These are phyloP conservation scores for Avena sativa DNA, from an alignment of 176 grass and related monocot genomes.

Conservation along the genomic window DNA sequence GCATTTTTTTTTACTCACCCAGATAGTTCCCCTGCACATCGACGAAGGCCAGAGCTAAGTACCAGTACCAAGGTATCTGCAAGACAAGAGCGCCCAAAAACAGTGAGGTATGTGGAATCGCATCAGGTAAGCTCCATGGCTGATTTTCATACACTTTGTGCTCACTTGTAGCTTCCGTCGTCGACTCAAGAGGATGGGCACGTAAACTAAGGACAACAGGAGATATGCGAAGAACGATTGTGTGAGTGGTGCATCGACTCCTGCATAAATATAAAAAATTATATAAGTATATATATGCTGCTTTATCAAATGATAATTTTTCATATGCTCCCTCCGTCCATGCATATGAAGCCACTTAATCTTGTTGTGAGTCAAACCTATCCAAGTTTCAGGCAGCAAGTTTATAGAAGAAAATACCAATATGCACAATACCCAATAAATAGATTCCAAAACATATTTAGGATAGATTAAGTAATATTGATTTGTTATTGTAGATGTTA, in stretches of 20 bases:
- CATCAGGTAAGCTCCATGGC: conserved; percentile 1
- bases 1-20: conserved; percentile 44
- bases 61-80: conserved; percentile 97
- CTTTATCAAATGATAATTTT: not conserved
- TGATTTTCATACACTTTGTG: not conserved
- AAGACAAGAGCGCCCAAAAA: conserved; percentile 24
- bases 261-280: conserved; percentile 40
- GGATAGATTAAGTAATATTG: too few relatives aligned
- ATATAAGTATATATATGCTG: not conserved
- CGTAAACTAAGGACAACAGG: conserved; percentile 63
- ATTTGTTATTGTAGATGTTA: too few relatives aligned
- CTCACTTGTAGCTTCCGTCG: conserved; percentile 56
- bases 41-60: conserved; percentile 67
- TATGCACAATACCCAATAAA: too few relatives aligned
- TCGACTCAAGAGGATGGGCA: conserved; percentile 56
- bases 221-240: conserved; percentile 83
- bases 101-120: conserved; percentile 24
- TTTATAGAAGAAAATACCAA: too few relatives aligned
- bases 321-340: too few relatives aligned
- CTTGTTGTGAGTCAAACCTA: too few relatives aligned
- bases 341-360: too few relatives aligned
- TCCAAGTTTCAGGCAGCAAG: too few relatives aligned
- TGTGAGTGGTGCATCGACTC: conserved; percentile 72
- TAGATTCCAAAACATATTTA: too few relatives aligned
- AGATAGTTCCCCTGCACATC: conserved; percentile 88